Evolutionary conservation across 2,329 filamentous ascomycete genomes (phyloP).

Genomic region (Lecanicillium sp.): DNA sequence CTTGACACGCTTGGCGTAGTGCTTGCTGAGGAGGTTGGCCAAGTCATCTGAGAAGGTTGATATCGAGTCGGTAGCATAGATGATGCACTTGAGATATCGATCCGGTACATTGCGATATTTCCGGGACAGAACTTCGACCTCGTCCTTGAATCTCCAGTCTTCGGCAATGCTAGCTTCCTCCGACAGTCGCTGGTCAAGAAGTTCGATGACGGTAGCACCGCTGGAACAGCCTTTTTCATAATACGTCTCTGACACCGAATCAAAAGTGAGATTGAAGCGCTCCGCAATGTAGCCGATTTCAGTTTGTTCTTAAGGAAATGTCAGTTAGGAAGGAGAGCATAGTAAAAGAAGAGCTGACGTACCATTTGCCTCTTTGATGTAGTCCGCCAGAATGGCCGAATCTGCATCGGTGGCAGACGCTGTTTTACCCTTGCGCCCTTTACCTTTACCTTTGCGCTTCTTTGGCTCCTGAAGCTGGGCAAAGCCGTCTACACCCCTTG

Average conservation of each 20-base stretch:
- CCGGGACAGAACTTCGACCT: conserved; percentile 26
- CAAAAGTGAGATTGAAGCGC: conserved; percentile 34
- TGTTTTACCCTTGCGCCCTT: conserved; percentile 23
- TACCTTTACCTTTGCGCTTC: conserved; percentile 34
- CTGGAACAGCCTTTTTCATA: conserved; percentile 31
- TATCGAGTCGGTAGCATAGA: conserved; percentile 33
- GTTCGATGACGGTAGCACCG: conserved; percentile 34
- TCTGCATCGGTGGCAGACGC: conserved; percentile 16
- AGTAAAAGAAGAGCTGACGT: conserved; percentile 13
- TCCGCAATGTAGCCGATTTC: conserved; percentile 41
- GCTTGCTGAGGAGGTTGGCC: conserved; percentile 33
- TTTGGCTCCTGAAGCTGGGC: conserved; percentile 45
- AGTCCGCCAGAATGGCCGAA: conserved; percentile 15
- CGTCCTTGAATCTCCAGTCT: conserved; percentile 21
- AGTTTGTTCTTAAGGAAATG: conserved; percentile 25
- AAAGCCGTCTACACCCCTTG: conserved; percentile 80
- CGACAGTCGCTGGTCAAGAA: conserved; percentile 38
- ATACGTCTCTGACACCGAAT: conserved; percentile 37
- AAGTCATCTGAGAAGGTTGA: conserved; percentile 34
- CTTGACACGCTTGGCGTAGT: conserved; percentile 36
- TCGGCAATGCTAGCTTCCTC: conserved; percentile 26
- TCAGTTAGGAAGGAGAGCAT: neutral
- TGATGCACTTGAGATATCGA: conserved; percentile 36
- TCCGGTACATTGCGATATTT: conserved; percentile 38
- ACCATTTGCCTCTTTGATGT: conserved; percentile 26